phyloP scores from a whole-genome alignment of 225 moss, liverwort and hornwort genomes.

The Climacium dendroides region DNA sequence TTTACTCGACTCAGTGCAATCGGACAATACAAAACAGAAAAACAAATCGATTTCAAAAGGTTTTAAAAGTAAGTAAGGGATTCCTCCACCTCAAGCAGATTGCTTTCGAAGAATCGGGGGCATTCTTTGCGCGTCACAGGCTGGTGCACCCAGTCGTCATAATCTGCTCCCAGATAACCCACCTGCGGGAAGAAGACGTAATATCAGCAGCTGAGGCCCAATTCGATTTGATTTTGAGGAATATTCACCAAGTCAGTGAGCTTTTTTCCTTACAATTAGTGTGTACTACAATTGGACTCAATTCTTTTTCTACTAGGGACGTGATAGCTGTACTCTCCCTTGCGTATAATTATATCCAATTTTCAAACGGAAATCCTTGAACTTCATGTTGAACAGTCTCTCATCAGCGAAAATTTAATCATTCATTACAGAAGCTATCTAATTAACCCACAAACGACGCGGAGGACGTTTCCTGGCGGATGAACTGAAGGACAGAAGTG shows the following conservation, averaged over 20 bases:
- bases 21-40: background rate
- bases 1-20: background rate
- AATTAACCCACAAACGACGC: too few relatives aligned
- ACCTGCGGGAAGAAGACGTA: background rate
- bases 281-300: background rate
- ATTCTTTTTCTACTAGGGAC: too few relatives aligned
- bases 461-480: too few relatives aligned
- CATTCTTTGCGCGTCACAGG: conserved; percentile 33
- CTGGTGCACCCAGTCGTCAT: conserved; percentile 62
- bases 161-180: conserved; percentile 40
- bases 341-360: too few relatives aligned
- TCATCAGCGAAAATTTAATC: too few relatives aligned
- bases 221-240: background rate
- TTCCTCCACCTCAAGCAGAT: conserved; percentile 21
- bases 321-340: too few relatives aligned
- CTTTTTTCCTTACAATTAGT: background rate
- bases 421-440: too few relatives aligned
- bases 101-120: conserved; percentile 33
- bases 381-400: too few relatives aligned
- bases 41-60: background rate
- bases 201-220: background rate
- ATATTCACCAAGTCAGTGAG: background rate
- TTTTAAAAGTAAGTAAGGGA: background rate
- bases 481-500: too few relatives aligned
- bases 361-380: too few relatives aligned